Evolutionary conservation across 257 asterid species (phyloP).

Genomic region (Gentiana dahurica): DNA sequence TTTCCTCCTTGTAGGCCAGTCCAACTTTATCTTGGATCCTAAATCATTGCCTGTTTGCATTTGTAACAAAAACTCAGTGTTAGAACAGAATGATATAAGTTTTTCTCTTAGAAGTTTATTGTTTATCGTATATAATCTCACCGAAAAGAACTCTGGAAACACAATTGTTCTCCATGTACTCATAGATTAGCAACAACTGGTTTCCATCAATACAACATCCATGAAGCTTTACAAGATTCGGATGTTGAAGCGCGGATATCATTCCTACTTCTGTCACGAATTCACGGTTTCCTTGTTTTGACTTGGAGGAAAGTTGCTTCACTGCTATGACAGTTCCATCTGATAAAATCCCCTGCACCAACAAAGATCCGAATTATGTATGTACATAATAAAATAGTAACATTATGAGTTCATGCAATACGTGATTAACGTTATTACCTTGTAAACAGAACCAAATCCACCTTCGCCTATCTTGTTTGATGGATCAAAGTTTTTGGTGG

Average conservation of each 20-base stretch:
- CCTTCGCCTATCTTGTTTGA: conserved; percentile 90
- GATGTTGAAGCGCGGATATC: conserved; percentile 80
- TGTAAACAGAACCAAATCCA: conserved; percentile 85
- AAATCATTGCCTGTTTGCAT: conserved; percentile 36
- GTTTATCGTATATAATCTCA: conserved; percentile 19
- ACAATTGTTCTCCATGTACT: conserved; percentile 87
- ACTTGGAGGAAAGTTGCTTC: conserved; percentile 84
- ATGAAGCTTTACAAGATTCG: conserved; percentile 76
- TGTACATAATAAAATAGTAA: conserved; percentile 1
- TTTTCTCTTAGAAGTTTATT: background rate
- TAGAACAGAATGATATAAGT: background rate
- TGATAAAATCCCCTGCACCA: conserved; percentile 50
- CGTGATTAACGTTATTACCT: conserved; percentile 29
- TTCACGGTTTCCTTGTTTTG: conserved; percentile 84
- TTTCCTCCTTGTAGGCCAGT: conserved; percentile 71
- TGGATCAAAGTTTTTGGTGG: conserved; percentile 75
- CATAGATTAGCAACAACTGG: conserved; percentile 58
- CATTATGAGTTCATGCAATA: no score
- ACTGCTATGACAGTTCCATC: conserved; percentile 91
- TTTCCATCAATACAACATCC: conserved; percentile 93
- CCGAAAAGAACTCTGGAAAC: conserved; percentile 75
- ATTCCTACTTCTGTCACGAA: conserved; percentile 83
- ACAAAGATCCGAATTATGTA: background rate
- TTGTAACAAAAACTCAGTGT: conserved; percentile 2
- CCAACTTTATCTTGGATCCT: conserved; percentile 35